phyloP scores from a whole-genome alignment of 2,329 filamentous ascomycete genomes.

The Whalleya microplaca region DNA sequence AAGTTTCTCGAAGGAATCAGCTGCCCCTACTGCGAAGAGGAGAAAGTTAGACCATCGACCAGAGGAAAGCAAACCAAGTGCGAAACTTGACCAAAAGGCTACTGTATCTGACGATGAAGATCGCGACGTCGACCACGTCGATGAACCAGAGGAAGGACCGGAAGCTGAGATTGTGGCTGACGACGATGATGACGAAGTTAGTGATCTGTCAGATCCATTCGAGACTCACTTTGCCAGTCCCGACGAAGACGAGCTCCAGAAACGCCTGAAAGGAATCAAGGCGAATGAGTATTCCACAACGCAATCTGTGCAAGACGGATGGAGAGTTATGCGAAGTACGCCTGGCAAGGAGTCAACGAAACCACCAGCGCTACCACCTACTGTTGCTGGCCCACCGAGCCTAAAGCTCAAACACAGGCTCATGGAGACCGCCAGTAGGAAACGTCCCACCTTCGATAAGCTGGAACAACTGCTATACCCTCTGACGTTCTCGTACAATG shows the following conservation, averaged over 20 bases:
- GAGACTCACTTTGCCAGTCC: slow-evolving; percentile 76
- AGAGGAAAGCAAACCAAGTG: slow-evolving; percentile 21
- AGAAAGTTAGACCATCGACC: slow-evolving; percentile 55
- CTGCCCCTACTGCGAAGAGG: slow-evolving; percentile 55
- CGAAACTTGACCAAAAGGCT: slow-evolving; percentile 33
- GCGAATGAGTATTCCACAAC: slow-evolving; percentile 55
- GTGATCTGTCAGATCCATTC: slow-evolving; percentile 67
- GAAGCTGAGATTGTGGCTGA: slow-evolving; percentile 38
- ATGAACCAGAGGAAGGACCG: slow-evolving; percentile 55
- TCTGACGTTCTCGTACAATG: slow-evolving; percentile 79
- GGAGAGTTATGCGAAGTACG: slow-evolving; percentile 51
- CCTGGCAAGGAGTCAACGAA: slow-evolving; percentile 46
- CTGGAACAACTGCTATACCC: slow-evolving; percentile 69
- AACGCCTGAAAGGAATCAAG: slow-evolving; percentile 55
- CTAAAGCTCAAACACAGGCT: slow-evolving; percentile 75
- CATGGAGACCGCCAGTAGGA: slow-evolving; percentile 54
- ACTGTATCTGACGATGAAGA: slow-evolving; percentile 41
- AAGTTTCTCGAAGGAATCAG: slow-evolving; percentile 53
- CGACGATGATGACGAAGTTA: slow-evolving; percentile 53
- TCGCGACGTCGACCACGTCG: slow-evolving; percentile 46
- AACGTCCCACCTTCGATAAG: slow-evolving; percentile 60
- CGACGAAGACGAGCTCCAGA: slow-evolving; percentile 62
- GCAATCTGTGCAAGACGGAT: slow-evolving; percentile 50
- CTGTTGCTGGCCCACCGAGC: slow-evolving; percentile 46
- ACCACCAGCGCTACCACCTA: slow-evolving; percentile 38